Base-by-base conservation (phyloP, 2,329 filamentous ascomycete genomes). In the Juglanconis juglandina region DNA sequence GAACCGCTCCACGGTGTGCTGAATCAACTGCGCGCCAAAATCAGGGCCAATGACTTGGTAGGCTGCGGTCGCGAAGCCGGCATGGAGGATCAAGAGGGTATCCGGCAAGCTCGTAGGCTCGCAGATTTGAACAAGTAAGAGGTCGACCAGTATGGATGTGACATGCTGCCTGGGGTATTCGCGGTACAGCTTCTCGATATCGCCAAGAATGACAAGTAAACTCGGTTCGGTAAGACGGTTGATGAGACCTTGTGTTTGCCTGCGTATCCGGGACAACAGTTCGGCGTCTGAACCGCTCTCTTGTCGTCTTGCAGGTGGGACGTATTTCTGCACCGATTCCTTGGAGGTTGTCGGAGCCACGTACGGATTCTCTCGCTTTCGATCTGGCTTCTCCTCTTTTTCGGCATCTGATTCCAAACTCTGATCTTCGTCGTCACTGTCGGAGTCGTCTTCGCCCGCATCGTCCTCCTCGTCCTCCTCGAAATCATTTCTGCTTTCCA, bases 201-300 rank as follows among this genome's bases (percentile, higher is more conserved):
- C 90, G 48, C 84, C 83, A 3, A 97, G 77, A 56, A 98, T 96
- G 2, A 91, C 89, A 5, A 96, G 74, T 64, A 99, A 80, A 67
- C 95, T 98, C 42, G 92, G 87, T 70, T 98, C 94, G 0, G 95
- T 97, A 37, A 99, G 81, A 70, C 94, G 89, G 73, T 99, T 99
- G 70, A 99, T 83, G 17, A 95, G 82, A 70, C 95, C 94, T 71
- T 98, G 92, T 0, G 91, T 81, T 69, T 96, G 91, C 63, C 91
- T 86, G 61, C 87, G 87, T 53, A 99, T 77, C 44, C 89, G 87
- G 11, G 80, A 79, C 52, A 90, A 78, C 47, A 83, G 78, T 71
- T 96, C 90, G 1, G 83, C 81, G 64, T 90, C 87, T 0, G 86
- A 84, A 1, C 82, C 80, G 3, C 83, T 75, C 39, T 82, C 77